Conservation (phyloP, 2,329 filamentous ascomycete species). For the Colletotrichum caudatum region DNA sequence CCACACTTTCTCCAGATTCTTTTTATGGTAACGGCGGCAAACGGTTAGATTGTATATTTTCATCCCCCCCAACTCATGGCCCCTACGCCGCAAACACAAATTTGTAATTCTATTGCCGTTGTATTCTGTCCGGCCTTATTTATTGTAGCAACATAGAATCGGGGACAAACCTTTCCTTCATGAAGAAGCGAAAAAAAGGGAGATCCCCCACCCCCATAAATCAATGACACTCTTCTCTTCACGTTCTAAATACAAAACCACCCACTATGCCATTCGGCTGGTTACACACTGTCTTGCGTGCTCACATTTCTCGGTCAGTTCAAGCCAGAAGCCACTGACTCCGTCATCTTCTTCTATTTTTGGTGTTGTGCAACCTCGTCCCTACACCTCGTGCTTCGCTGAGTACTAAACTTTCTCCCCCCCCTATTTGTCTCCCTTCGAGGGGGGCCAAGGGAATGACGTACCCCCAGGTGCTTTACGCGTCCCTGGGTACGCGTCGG, state of each 20-base stretch:
- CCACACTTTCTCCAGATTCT: not conserved
- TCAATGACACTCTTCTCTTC: slow-evolving; percentile 15
- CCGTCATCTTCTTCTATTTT: not conserved
- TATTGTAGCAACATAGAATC: slow-evolving; percentile 32
- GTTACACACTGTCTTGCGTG: accelerated
- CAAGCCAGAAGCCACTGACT: not conserved
- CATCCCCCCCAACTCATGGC: slow-evolving; percentile 17
- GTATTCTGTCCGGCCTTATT: slow-evolving; percentile 3
- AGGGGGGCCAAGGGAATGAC: slow-evolving; percentile 15
- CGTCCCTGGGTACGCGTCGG: slow-evolving; percentile 35
- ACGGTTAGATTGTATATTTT: slow-evolving; percentile 40
- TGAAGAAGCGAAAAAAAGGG: not conserved
- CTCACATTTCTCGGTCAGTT: not conserved
- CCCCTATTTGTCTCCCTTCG: not conserved
- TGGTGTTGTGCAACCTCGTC: not conserved
- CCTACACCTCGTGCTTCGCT: not conserved
- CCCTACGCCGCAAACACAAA: not conserved
- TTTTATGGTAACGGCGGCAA: slow-evolving; percentile 13
- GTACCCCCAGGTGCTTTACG: slow-evolving; percentile 38
- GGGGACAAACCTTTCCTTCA: not conserved
- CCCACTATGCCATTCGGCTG: too few relatives aligned
- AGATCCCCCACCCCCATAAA: not conserved
- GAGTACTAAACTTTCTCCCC: not conserved
- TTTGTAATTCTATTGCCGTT: slow-evolving; percentile 33
- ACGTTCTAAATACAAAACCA: not conserved